Conservation (phyloP, 202 grass and related monocot genomes). For the Brachypodium distachyon region DNA sequence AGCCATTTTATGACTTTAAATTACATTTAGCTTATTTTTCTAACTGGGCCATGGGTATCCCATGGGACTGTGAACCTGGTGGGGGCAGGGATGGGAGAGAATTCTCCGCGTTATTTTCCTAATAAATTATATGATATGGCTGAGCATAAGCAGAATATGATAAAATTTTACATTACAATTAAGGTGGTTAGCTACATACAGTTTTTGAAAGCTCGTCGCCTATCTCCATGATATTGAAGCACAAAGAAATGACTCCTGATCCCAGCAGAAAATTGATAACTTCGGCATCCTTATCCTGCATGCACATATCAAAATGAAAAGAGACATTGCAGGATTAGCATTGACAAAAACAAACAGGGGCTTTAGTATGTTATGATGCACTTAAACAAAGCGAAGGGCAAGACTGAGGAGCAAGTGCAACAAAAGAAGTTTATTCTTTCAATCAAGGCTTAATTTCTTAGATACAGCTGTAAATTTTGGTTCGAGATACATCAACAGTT, state of each 20-base stretch:
- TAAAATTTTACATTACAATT: neutral
- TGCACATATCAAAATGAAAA: slow-evolving; percentile 22
- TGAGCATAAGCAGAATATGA: slow-evolving; percentile 8
- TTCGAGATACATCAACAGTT: neutral
- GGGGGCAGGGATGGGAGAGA: neutral
- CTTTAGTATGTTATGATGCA: neutral
- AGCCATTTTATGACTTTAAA: neutral
- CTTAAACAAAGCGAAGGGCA: neutral
- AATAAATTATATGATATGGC: neutral
- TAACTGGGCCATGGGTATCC: neutral
- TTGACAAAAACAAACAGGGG: neutral
- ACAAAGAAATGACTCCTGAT: slow-evolving; percentile 63
- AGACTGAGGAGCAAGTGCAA: neutral
- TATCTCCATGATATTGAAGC: slow-evolving; percentile 64
- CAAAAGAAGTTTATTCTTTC: neutral
- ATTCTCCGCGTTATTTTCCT: neutral
- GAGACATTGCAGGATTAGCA: neutral
- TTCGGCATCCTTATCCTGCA: slow-evolving; percentile 49
- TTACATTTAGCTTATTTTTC: neutral
- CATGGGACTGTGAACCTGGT: neutral
- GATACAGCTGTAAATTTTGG: neutral
- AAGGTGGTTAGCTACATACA: slow-evolving; percentile 33
- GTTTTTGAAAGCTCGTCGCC: slow-evolving; percentile 71
- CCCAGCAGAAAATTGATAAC: slow-evolving; percentile 53
- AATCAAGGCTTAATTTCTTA: neutral